Evolutionary conservation across 257 asterid species (phyloP), one percentile per base, ranked within the genome.

Genomic region (Ballota nigra): DNA sequence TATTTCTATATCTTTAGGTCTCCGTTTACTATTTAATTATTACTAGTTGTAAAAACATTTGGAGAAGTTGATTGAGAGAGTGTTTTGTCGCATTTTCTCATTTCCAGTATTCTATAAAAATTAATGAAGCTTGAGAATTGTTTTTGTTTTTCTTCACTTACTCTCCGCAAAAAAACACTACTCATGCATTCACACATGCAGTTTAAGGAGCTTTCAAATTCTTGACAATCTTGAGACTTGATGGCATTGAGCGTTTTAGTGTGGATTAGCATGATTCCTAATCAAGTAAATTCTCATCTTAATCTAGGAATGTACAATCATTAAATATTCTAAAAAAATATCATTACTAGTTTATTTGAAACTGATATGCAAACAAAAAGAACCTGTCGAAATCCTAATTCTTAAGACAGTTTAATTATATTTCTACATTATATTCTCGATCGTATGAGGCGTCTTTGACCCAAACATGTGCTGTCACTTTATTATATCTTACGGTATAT

Each of bases 361-460:
- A 52, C 13, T 19, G 59, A 10, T 52, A 2, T 20, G 18, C 58
- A 51, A 51, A 18, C 5, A 51, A 12, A 43, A 12, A 3, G 4
- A 45, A 45, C 0, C 8, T 15, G 53, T 45, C 20, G 19, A 45
- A n/a, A 45, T 45, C 53, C 19, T 15, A 45, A 45, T 45, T 45
- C 8, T 0, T 4, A 45, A 5, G 18, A 43, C 18, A n/a, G 20
- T 15, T 45, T 19, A 45, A 45, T 13, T 45, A 45, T 45, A 13
- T 45, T 45, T 45, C 8, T 45, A 45, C 53, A 43, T 43, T 43
- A 45, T 45, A 45, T 45, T 45, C 53, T 45, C 8, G 53, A 28
- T 73, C 15, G 47, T 75, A 62, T 58, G 83, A 34, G 22, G 52
- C 84, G 84, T 80, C 78, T 80, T 75, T 80, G 84, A 80, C 84